Evolutionary conservation across 1,284 basidiomycete genomes (phyloP), one percentile per base, ranked within the genome.

Genomic region (Taiwanofungus camphoratus): DNA sequence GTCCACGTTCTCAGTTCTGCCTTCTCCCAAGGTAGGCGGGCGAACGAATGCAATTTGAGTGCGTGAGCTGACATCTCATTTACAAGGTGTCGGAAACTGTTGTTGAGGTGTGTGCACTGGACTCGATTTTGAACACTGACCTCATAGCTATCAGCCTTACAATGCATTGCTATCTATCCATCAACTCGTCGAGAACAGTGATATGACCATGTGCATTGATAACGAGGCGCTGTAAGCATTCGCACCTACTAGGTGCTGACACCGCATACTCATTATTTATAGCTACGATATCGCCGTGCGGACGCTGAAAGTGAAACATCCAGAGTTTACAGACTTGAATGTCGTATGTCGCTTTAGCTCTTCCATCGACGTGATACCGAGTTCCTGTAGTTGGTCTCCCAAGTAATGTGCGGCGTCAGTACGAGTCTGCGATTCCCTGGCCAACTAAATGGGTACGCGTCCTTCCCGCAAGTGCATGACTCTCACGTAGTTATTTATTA

Each of bases 351-450:
- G 55, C 58, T 51, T 52, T 34, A 48, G 23, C 30, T 21, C 20
- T 44, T 36, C 32, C 43, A 22, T 34, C 30, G 29, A 27, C 48
- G 20, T 39, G 12, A 39, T 23, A 49, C 45, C 49, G 22, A 34
- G 33, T 31, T 18, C 54, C 44, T 50, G 26, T 46, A 88, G 82
- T 66, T 91, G 27, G 79, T 92, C 36, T 74, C 87, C 6, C 82
- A 80, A 62, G 89, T 91, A 34, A 92, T 95, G 89, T 89, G 87
- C 49, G 92, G 92, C 50, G 79, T 91, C 30, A 91, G 87, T 58
- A 93, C 92, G 2, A 89, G 86, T 60, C 70, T 95, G 49, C 87
- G 92, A 34, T 94, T 96, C 79, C 92, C 93, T 24, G 94, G 94
- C 41, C 90, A 94, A 64, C 73, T 95, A 48, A 96, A 96, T 64